Percentiles rank a stretch among this genome's conserved stretches.
These are phyloP conservation scores for Firmiana major DNA, from an alignment of 345 rosid genomes.

Conservation along the genomic window DNA sequence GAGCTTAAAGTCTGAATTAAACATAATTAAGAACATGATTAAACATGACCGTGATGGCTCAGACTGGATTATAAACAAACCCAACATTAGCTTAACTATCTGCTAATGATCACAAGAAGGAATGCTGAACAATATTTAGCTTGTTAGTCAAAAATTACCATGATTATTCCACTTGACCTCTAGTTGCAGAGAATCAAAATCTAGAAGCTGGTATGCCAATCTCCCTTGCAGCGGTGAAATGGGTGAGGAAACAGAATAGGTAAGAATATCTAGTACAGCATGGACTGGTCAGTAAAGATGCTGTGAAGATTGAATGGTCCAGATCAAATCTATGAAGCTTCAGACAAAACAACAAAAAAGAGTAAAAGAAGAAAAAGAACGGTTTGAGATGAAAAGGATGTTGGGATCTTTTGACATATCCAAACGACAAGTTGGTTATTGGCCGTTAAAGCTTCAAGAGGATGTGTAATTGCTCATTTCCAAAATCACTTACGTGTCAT, in stretches of 20 bases:
- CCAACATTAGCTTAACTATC: background rate
- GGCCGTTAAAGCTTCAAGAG: background rate
- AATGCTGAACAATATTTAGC: background rate
- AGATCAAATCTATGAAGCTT: background rate
- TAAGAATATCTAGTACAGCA: background rate
- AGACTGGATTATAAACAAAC: too few relatives aligned
- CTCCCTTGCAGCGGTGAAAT: background rate
- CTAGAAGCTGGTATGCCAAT: background rate
- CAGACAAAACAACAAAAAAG: background rate
- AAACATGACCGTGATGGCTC: too few relatives aligned
- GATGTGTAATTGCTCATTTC: background rate
- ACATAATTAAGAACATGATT: constrained; percentile 18
- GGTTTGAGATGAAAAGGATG: background rate
- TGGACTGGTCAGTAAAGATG: background rate
- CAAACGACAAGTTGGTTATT: constrained; percentile 8
- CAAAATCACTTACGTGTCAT: too few relatives aligned
- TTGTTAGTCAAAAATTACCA: background rate
- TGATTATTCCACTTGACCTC: background rate
- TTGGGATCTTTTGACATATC: background rate
- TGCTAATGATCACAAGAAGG: background rate
- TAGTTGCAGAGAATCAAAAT: background rate
- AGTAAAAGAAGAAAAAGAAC: background rate
- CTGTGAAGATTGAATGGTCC: background rate
- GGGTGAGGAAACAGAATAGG: background rate
- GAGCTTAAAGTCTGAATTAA: constrained; percentile 1